A percentile compares a stretch with the other conserved stretches of the same genome.
These are phyloP conservation scores for Pseudoscleropodium purum DNA, from an alignment of 225 moss, liverwort and hornwort species.

Conservation along the genomic window DNA sequence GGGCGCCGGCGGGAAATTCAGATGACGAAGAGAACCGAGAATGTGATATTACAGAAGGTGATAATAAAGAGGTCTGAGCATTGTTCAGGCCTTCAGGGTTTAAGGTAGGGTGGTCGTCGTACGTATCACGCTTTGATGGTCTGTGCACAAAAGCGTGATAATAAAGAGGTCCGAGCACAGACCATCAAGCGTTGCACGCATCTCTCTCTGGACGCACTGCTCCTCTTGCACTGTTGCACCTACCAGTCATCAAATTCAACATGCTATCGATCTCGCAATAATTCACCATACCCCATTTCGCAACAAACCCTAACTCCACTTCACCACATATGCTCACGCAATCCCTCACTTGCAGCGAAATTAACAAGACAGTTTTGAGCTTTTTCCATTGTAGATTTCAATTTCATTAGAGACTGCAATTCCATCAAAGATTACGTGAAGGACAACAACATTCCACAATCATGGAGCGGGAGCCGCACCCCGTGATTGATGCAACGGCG, in stretches of 20 bases:
- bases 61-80: neutral
- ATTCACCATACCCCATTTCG: neutral
- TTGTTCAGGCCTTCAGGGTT: neutral
- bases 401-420: neutral
- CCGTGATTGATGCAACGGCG: conserved; percentile 41
- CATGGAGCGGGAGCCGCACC: conserved; percentile 37
- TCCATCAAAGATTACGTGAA: too few relatives aligned
- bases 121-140: neutral
- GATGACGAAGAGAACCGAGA: neutral
- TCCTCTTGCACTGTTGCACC: neutral
- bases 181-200: neutral
- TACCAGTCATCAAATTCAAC: neutral
- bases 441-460: neutral
- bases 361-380: neutral
- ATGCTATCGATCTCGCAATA: neutral
- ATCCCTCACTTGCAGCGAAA: neutral
- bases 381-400: neutral
- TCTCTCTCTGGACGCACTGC: neutral
- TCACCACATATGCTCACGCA: neutral
- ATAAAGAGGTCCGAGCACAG: neutral
- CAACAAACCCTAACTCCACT: neutral
- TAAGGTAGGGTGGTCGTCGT: neutral
- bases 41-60: neutral
- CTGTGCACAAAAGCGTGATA: neutral
- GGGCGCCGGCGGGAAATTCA: neutral